Evolutionary conservation across 345 rosid species (phyloP), one percentile per base, ranked within the genome.

Genomic region (Theobroma cacao): DNA sequence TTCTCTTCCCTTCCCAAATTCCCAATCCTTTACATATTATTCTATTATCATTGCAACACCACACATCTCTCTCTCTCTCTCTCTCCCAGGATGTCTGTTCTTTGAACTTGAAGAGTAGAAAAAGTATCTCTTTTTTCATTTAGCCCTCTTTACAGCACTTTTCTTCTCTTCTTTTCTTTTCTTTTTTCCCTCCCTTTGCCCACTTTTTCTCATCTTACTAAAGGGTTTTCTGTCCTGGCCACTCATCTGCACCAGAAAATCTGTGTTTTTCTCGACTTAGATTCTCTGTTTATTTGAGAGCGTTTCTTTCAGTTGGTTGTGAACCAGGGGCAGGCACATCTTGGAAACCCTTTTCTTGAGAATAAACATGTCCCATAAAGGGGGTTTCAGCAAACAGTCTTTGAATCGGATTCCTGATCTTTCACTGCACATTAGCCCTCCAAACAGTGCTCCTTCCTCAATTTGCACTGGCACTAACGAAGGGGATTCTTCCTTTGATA

Each of bases 361-460:
- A 47, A 47, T 20, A 28, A 34, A 75, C 43, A 67, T 86, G 88
- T 77, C 74, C 56, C 59, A 52, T 24, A 69, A 77, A 62, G 76
- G 84, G 75, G 63, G 53, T 77, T 68, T 81, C 43, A 22, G 61
- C 31, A 45, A 72, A 24, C 81, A 78, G 14, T 78, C 79, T 75
- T 41, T 78, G 81, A 81, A 81, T 81, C 83, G 45, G 78, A 77
- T 81, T 79, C 92, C 90, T 22, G 91, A 90, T 84, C 91, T 88
- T 53, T 90, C 93, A 4, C 84, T 90, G 9, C 93, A 86, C 72
- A 90, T 90, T 64, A 85, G 91, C 81, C 91, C 85, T 65, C 91
- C 90, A 30, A 83, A 84, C 59, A 83, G 77, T 24, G 75, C 83
- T 50, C 75, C 87, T 24, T 66, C 85, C 17, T 84, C 89, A 28